Evolutionary conservation across 2,329 filamentous ascomycete species (phyloP), one percentile per base, ranked within the genome.

Genomic region (Chaetomiaceae sp.): DNA sequence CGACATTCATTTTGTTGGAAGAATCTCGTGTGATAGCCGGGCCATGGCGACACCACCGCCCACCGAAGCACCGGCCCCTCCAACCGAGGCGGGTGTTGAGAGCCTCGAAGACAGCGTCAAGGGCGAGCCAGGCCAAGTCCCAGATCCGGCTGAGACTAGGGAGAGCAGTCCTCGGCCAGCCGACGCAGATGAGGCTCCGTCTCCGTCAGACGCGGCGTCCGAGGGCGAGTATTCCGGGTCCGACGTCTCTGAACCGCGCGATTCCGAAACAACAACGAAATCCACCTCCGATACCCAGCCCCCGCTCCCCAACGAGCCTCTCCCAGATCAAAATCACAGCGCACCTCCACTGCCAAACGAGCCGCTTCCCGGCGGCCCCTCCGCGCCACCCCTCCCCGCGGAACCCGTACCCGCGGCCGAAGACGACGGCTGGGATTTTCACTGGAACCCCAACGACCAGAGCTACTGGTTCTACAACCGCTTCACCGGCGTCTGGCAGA

Each of bases 401-500:
- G 71, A 73, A 48, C 65, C 67, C 12, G 57, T 62, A 40, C 68
- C 74, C 59, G 44, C 34, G 63, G 73, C 43, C 48, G 78, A 84
- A 62, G 78, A 83, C 50, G 80, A 84, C 57, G 89, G 89, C 49
- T 95, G 89, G 89, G 81, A 86, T 49, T 81, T 81, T 29, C 73
- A 86, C 48, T 94, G 86, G 86, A 88, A 94, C 58, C 67, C 76
- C 19, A 73, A 65, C 42, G 74, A 76, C 2, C 76, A 83, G 53
- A 75, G 80, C 4, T 95, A 82, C 69, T 94, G 88, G 68, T 95
- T 94, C 68, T 82, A 83, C 72, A 95, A 95, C 63, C 81, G 83
- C 56, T 83, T 86, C 63, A 93, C 86, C 4, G 75, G 79, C 29
- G 70, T 77, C 48, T 81, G 81, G 44, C 88, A 93, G 60, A 93